A percentile compares a stretch with the other conserved stretches of the same genome.
Conservation (phyloP, 169 alveolate genomes). For the Cryptosporidium ubiquitum region DNA sequence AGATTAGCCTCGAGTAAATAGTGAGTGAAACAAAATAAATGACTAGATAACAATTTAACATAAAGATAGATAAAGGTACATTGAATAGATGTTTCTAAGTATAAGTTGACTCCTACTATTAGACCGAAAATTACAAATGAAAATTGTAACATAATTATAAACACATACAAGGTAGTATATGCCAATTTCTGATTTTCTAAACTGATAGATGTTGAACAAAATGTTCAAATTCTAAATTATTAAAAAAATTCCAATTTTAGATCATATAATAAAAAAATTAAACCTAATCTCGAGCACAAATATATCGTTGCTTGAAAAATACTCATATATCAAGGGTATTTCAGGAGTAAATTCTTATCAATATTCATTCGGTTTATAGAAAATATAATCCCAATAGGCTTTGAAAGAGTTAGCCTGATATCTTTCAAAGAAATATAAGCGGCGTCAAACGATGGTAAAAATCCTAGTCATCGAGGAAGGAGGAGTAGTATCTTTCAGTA, state of each 20-base stretch:
- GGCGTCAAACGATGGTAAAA: constrained; percentile 11
- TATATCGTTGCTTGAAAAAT: constrained; percentile 23
- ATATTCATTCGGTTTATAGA: constrained; percentile 33
- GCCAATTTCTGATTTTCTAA: not conserved
- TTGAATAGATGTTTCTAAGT: too few species aligned
- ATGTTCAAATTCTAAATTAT: constrained; percentile 1
- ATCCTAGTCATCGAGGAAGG: constrained; percentile 54
- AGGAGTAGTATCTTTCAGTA: constrained; percentile 71
- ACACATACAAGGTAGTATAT: constrained; percentile 1
- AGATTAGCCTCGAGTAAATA: not conserved
- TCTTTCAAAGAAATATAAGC: constrained; percentile 29
- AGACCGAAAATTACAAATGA: not conserved
- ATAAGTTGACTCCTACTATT: too few species aligned
- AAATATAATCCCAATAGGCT: constrained; percentile 38
- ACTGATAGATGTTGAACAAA: constrained; percentile 8
- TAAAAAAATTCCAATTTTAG: not conserved
- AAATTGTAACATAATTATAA: not conserved
- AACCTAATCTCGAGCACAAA: constrained; percentile 38
- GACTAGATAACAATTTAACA: too few species aligned
- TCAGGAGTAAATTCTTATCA: constrained; percentile 36
- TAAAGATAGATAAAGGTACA: too few species aligned
- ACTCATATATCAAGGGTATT: constrained; percentile 23
- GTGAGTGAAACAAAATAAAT: not conserved
- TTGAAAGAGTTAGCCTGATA: constrained; percentile 38
- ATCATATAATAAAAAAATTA: constrained; percentile 18